Evolutionary conservation across 208 protist species (phyloP).

Genomic region (Phytomonas francai): DNA sequence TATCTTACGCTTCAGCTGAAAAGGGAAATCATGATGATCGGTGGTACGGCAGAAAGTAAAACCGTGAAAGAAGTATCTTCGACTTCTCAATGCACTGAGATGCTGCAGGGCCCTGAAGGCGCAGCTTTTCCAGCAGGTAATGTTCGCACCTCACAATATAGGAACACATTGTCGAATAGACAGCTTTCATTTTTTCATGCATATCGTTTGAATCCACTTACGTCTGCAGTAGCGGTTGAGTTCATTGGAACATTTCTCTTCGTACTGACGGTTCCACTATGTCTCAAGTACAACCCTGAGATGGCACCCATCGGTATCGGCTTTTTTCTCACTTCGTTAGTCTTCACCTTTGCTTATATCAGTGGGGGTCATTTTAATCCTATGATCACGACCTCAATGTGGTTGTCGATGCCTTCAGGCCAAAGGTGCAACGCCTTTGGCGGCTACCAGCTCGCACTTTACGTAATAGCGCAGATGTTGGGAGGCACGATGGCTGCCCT

Average conservation of each 20-base stretch:
- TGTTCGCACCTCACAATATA: background rate
- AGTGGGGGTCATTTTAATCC: conserved; percentile 81
- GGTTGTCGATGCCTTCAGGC: conserved; percentile 38
- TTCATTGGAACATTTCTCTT: conserved; percentile 78
- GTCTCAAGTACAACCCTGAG: conserved; percentile 43
- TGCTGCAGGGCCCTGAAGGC: background rate
- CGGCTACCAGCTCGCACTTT: conserved; percentile 50
- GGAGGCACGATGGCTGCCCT: conserved; percentile 50
- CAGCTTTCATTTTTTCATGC: conserved; percentile 45
- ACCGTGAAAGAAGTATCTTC: background rate
- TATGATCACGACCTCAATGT: conserved; percentile 72
- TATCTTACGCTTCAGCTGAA: background rate
- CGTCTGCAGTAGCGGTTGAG: conserved; percentile 68
- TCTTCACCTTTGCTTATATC: conserved; percentile 78
- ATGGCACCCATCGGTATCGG: conserved; percentile 65
- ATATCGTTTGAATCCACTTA: conserved; percentile 47
- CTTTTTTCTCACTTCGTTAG: conserved; percentile 67
- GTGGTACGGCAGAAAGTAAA: background rate
- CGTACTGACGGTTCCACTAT: conserved; percentile 68
- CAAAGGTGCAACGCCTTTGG: conserved; percentile 32
- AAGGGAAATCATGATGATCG: background rate
- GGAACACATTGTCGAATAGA: background rate
- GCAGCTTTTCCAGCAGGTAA: background rate
- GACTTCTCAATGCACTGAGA: background rate
- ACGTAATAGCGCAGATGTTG: conserved; percentile 66